Base-by-base conservation (phyloP, 2,329 filamentous ascomycete genomes). In the Penicillium sclerotiorum region DNA sequence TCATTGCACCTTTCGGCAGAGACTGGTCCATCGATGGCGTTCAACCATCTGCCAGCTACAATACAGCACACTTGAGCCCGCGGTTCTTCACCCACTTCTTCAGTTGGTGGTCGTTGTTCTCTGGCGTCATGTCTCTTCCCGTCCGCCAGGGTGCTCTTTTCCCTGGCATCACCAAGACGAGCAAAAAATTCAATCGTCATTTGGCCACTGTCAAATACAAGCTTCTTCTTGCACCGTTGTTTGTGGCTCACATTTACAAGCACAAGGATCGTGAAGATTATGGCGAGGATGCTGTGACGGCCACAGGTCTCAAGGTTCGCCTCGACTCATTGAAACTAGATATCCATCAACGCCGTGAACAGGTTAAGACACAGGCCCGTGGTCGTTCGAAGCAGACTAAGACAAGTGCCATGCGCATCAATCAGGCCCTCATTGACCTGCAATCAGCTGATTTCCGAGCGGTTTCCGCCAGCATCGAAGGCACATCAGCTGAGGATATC, bases 181-280 rank as follows among this genome's bases (percentile, higher is more conserved):
- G 90, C 78, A 99, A 99, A 75, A 99, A 99, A 69, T 99, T 99
- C 68, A 93, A 93, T 12, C 84, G 94, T 42, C 95, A 99, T 72
- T 77, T 99, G 54, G 93, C 91, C n/a, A 99, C 95, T 8, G 92
- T 99, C 77, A 99, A 99, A 77, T 97, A 97, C 75, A 96, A 93
- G 55, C 76, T 99, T 18, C 80, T 97, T 3, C 78, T 99, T 13
- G 95, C 94, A 2, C 94, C 94, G 0, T 76, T 99, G 2, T 99
- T 95, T 70, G 83, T 99, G 56, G 95, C 92, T 60, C 94, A 99
- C 63, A 91, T 99, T 25, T 99, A 99, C 76, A 97, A 96, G 71
- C 94, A 99, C 75, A 96, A 96, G 68, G 94, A 99, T 64, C 85
- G 85, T 0, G 93, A 96, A 65, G 91, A 96, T 52, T 89, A 90